These are phyloP conservation scores for Fomes fomentarius DNA, from an alignment of 1,284 basidiomycete species.

Conservation along the genomic window DNA sequence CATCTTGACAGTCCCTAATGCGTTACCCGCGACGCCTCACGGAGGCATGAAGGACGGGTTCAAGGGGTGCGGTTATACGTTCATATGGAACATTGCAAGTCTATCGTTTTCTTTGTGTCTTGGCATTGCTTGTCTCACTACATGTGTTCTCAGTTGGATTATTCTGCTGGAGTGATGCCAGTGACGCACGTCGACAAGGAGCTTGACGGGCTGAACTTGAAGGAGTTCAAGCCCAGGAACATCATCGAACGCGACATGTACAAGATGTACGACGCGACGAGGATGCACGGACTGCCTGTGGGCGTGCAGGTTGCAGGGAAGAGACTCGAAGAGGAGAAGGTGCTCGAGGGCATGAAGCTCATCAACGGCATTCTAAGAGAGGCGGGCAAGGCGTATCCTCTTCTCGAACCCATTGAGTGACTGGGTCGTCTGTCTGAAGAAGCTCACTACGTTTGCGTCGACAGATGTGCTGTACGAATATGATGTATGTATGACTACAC, in stretches of 20 bases:
- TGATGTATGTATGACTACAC: no score
- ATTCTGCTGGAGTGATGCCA: slow-evolving; percentile 72
- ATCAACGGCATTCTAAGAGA: slow-evolving; percentile 31
- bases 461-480: not conserved
- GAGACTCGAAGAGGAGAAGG: slow-evolving; percentile 66
- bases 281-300: slow-evolving; percentile 72
- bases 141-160: slow-evolving; percentile 59
- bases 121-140: not conserved
- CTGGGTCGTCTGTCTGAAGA: not conserved
- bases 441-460: not conserved
- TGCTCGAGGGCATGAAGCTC: slow-evolving; percentile 51
- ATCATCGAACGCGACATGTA: slow-evolving; percentile 35
- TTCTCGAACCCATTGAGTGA: slow-evolving; percentile 26
- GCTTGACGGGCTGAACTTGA: slow-evolving; percentile 51
- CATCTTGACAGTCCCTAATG: slow-evolving; percentile 61
- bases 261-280: slow-evolving; percentile 55
- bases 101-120: not conserved
- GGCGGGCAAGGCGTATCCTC: slow-evolving; percentile 28
- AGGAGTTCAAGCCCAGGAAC: slow-evolving; percentile 36
- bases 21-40: slow-evolving; percentile 56
- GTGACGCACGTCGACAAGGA: slow-evolving; percentile 66
- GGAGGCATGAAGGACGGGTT: slow-evolving; percentile 40
- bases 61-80: slow-evolving; percentile 38
- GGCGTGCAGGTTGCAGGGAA: slow-evolving; percentile 66
- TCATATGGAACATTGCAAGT: slow-evolving; percentile 65